phyloP scores from a whole-genome alignment of 345 rosid species.

The Brassica carinata region DNA sequence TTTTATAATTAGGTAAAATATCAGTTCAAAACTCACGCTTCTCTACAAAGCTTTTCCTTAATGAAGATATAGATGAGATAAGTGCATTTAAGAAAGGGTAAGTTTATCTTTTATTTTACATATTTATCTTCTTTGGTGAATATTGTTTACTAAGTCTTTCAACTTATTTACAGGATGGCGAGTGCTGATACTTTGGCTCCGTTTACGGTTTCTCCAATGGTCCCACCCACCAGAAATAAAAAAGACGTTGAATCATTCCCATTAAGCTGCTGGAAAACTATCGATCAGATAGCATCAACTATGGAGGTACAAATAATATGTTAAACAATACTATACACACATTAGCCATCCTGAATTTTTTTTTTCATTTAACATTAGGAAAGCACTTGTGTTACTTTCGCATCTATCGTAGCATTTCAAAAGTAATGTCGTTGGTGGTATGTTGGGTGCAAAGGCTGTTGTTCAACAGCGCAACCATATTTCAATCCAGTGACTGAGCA shows the following conservation, averaged over 20 bases:
- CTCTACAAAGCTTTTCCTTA: background rate
- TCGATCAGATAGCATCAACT: background rate
- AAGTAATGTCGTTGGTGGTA: too few relatives aligned
- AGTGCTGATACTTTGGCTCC: background rate
- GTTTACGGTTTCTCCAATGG: background rate
- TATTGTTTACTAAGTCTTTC: background rate
- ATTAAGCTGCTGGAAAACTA: background rate
- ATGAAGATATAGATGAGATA: background rate
- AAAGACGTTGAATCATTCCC: background rate
- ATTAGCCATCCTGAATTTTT: too few relatives aligned
- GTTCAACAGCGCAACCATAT: too few relatives aligned
- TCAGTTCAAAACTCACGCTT: background rate
- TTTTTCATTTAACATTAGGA: too few relatives aligned
- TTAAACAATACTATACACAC: background rate
- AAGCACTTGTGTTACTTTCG: too few relatives aligned
- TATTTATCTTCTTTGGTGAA: background rate
- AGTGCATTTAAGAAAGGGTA: background rate
- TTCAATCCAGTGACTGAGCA: too few relatives aligned
- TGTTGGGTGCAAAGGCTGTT: too few relatives aligned
- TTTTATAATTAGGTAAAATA: too few relatives aligned
- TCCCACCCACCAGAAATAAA: too few relatives aligned
- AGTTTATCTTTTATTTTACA: background rate
- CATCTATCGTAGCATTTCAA: too few relatives aligned
- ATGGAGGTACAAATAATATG: background rate
- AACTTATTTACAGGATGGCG: background rate